Evolutionary conservation across 805 yeast species (phyloP).

Genomic region (Starmerella vaccinii): DNA sequence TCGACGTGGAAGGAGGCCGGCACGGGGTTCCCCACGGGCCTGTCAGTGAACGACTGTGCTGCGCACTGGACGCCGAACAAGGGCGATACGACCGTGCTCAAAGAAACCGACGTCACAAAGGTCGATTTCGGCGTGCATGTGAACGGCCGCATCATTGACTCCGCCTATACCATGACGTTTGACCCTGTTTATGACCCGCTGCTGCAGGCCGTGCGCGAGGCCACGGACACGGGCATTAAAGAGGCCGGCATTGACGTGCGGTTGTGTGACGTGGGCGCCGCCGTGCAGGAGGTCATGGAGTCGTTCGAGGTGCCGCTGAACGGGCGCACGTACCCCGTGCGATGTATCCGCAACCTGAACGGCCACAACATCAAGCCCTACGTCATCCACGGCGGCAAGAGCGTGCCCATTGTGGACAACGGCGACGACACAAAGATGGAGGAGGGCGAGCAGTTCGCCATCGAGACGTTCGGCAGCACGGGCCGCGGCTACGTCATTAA

Average conservation of each 20-base stretch:
- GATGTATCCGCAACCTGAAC: slow-evolving; percentile 80
- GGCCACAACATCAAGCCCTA: slow-evolving; percentile 88
- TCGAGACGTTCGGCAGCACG: slow-evolving; percentile 95
- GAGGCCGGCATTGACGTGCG: slow-evolving; percentile 96
- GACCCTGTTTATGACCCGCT: slow-evolving; percentile 57
- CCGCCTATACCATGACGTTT: slow-evolving; percentile 88
- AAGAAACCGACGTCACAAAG: slow-evolving; percentile 87
- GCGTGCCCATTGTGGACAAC: slow-evolving; percentile 91
- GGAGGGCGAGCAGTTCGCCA: slow-evolving; percentile 96
- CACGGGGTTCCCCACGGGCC: slow-evolving; percentile 97
- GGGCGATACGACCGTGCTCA: slow-evolving; percentile 73
- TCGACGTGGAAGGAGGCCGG: slow-evolving; percentile 56
- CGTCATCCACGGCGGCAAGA: slow-evolving; percentile 86
- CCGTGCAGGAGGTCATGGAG: slow-evolving; percentile 95
- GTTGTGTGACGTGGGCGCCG: slow-evolving; percentile 88
- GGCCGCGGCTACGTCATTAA: slow-evolving; percentile 83
- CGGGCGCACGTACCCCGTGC: slow-evolving; percentile 76
- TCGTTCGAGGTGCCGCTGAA: slow-evolving; percentile 84
- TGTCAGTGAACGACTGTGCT: slow-evolving; percentile 85
- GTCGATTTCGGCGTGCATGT: slow-evolving; percentile 96
- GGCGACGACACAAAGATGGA: slow-evolving; percentile 96
- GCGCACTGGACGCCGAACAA: slow-evolving; percentile 98
- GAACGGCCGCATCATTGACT: slow-evolving; percentile 86
- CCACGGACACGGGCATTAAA: slow-evolving; percentile 85
- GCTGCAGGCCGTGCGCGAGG: slow-evolving; percentile 76